These are phyloP conservation scores for Coniochaeta pulveracea DNA, from an alignment of 2,329 filamentous ascomycete genomes.

Conservation along the genomic window DNA sequence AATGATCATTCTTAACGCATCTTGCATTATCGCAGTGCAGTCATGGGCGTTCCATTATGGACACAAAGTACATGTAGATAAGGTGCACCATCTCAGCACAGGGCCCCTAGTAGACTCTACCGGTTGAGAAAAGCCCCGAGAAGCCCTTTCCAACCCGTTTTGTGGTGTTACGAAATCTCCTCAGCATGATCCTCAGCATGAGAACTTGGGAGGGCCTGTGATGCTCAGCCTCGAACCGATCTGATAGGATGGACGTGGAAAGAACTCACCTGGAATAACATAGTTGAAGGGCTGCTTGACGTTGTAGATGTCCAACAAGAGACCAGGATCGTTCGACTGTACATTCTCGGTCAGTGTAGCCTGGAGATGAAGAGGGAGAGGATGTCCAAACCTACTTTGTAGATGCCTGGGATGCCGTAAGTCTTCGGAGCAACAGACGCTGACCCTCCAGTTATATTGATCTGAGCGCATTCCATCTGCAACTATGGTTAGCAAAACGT, in stretches of 20 bases:
- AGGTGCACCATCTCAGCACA: no score
- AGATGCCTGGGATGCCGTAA: constrained; percentile 23
- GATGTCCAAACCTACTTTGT: constrained; percentile 16
- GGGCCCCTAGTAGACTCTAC: no score
- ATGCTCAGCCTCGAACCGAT: no score
- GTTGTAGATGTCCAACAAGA: constrained; percentile 24
- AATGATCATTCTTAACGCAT: no score
- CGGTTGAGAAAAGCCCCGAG: no score
- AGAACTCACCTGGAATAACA: constrained; percentile 19
- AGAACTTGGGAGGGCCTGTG: constrained; percentile 8
- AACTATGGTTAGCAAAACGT: no score
- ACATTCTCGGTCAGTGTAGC: background rate
- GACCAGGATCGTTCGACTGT: constrained; percentile 21
- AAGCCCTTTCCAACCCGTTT: no score
- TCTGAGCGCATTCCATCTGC: constrained; percentile 25
- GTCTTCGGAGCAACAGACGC: constrained; percentile 18
- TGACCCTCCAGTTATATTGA: constrained; percentile 22
- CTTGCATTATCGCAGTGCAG: no score
- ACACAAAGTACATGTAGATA: no score
- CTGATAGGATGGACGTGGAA: background rate
- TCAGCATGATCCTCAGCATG: constrained; percentile 4
- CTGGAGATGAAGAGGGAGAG: background rate
- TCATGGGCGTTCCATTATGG: no score
- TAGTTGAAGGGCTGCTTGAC: constrained; percentile 16
- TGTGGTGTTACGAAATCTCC: no score